Conservation (phyloP, 371 early-diverging fungal genomes). For the Coemansia sp. region DNA sequence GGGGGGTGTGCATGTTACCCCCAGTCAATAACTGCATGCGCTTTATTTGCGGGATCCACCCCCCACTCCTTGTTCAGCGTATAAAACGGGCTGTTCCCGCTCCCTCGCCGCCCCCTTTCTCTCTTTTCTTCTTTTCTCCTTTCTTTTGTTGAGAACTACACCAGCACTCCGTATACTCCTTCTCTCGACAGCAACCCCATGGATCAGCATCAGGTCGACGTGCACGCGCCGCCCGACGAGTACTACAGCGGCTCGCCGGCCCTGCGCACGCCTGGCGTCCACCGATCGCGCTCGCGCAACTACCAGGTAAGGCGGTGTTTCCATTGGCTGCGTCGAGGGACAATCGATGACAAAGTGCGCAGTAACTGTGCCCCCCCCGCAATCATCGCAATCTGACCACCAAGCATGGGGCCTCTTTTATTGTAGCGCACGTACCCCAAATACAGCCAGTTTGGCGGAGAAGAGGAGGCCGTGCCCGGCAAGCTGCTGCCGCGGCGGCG, state of each 20-base stretch:
- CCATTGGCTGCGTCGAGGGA: neutral
- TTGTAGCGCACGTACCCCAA: slow-evolving; percentile 8
- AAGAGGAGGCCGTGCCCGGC: slow-evolving; percentile 5
- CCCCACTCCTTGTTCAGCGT: neutral
- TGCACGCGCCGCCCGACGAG: slow-evolving; percentile 38
- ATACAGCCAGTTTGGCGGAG: neutral
- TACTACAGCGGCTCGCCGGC: slow-evolving; percentile 33
- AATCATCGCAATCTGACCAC: neutral
- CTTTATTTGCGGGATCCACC: neutral
- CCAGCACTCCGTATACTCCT: too few species aligned
- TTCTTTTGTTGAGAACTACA: neutral
- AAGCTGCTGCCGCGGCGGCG: slow-evolving; percentile 4
- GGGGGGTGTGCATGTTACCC: too few species aligned
- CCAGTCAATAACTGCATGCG: neutral
- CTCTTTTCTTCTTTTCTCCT: neutral
- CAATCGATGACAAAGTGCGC: neutral
- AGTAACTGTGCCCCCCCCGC: neutral
- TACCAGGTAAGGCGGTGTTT: slow-evolving; percentile 38
- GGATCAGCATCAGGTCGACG: slow-evolving; percentile 12
- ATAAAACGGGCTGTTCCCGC: neutral
- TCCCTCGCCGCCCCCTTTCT: neutral
- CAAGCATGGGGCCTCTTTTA: neutral
- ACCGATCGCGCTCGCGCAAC: slow-evolving; percentile 33
- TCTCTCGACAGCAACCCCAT: neutral
- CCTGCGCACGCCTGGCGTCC: slow-evolving; percentile 22